These are phyloP conservation scores for Glaciozyma martinii DNA, from an alignment of 768 basidiomycete species.

Conservation along the genomic window DNA sequence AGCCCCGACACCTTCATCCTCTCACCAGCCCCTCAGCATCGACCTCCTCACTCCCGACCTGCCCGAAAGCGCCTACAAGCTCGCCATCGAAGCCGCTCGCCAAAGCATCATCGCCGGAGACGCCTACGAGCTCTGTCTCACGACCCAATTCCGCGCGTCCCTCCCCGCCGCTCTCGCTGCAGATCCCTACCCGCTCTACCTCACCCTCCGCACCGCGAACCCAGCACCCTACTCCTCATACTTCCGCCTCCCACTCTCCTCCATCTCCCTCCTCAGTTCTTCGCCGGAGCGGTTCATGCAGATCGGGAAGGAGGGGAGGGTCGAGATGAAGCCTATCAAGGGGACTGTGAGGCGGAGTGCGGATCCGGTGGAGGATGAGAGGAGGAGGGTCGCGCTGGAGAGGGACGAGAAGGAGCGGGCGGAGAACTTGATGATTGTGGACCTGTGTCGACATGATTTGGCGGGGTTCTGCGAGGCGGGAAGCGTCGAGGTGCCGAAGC, in stretches of 20 bases:
- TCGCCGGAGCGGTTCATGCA: slow-evolving; percentile 86
- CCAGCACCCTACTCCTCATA: slow-evolving; percentile 84
- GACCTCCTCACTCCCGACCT: slow-evolving; percentile 10
- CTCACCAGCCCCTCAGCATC: neutral
- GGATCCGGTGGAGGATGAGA: slow-evolving; percentile 53
- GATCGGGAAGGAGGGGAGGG: slow-evolving; percentile 57
- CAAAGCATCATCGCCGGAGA: slow-evolving; percentile 71
- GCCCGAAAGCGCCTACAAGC: slow-evolving; percentile 47
- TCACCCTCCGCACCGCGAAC: slow-evolving; percentile 57
- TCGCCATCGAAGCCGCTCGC: slow-evolving; percentile 60
- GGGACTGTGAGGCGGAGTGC: slow-evolving; percentile 58
- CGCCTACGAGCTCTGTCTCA: slow-evolving; percentile 87
- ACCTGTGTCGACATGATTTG: slow-evolving; percentile 86
- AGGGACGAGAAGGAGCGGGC: slow-evolving; percentile 71
- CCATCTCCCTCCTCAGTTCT: slow-evolving; percentile 60
- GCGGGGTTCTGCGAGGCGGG: slow-evolving; percentile 67
- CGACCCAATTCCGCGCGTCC: slow-evolving; percentile 38
- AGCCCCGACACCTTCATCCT: neutral
- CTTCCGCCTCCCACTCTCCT: slow-evolving; percentile 28
- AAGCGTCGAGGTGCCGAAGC: slow-evolving; percentile 68
- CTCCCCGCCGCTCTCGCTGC: slow-evolving; percentile 33
- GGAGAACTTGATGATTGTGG: slow-evolving; percentile 97
- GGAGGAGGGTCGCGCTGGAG: slow-evolving; percentile 51
- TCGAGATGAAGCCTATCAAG: slow-evolving; percentile 88
- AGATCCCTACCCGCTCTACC: slow-evolving; percentile 39